phyloP scores from a whole-genome alignment of 2,329 filamentous ascomycete genomes.

The Penicillium expansum region DNA sequence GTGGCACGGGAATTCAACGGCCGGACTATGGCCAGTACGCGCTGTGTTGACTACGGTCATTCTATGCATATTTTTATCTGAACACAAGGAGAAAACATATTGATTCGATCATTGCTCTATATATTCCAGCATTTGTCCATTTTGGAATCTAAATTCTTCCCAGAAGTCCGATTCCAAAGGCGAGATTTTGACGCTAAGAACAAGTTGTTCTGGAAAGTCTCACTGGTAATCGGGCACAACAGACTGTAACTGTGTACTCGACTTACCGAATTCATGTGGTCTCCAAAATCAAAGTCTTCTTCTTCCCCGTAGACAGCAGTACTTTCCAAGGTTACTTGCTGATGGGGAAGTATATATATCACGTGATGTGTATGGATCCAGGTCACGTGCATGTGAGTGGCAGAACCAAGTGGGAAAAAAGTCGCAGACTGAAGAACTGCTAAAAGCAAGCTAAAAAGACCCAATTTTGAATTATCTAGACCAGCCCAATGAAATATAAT shows the following conservation, averaged over 20 bases:
- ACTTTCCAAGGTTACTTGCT: background rate
- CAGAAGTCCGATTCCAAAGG: background rate
- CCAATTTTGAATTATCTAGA: background rate
- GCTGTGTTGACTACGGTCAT: background rate
- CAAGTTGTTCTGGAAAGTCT: background rate
- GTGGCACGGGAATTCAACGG: conserved; percentile 23
- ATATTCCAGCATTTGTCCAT: too few species aligned
- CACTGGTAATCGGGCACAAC: background rate
- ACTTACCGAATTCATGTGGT: background rate
- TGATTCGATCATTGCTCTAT: background rate
- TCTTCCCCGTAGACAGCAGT: background rate
- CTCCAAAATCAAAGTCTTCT: background rate
- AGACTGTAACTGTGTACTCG: background rate
- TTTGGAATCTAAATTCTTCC: background rate
- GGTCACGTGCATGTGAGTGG: background rate
- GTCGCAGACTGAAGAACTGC: background rate
- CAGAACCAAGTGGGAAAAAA: conserved; percentile 5
- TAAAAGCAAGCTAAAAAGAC: background rate
- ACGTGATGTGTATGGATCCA: conserved; percentile 6
- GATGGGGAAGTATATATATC: background rate
- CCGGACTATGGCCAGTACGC: conserved; percentile 7
- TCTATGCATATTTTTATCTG: background rate
- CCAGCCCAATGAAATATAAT: background rate
- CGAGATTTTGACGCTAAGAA: background rate
- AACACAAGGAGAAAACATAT: background rate